Evolutionary conservation across 371 early-diverging fungal genomes (phyloP).

Genomic region (Mucor lusitanicus): DNA sequence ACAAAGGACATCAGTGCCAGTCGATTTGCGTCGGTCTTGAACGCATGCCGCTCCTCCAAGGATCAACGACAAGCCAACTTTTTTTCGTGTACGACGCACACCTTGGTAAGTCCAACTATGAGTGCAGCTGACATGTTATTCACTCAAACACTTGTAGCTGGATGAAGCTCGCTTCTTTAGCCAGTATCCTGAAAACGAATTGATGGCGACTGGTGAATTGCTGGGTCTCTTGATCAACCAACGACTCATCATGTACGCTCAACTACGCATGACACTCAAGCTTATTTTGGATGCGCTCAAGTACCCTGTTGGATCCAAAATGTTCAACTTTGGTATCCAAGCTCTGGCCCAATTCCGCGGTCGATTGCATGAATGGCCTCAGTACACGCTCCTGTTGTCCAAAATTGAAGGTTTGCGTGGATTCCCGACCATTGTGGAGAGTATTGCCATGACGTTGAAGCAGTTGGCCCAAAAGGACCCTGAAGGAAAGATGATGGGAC

Average conservation of each 20-base stretch:
- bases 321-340: conserved; percentile 89
- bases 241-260: conserved; percentile 74
- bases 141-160: too few species aligned
- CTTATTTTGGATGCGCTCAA: conserved; percentile 85
- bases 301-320: conserved; percentile 73
- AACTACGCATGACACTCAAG: conserved; percentile 82
- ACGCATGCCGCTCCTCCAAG: conserved; percentile 69
- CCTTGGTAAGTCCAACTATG: conserved; percentile 50
- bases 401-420: conserved; percentile 78
- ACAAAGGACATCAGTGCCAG: conserved; percentile 70
- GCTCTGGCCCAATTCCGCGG: conserved; percentile 83
- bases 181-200: conserved; percentile 91
- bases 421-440: conserved; percentile 32
- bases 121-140: too few species aligned
- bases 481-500: conserved; percentile 22
- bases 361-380: conserved; percentile 90
- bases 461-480: conserved; percentile 35
- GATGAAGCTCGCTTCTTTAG: conserved; percentile 94
- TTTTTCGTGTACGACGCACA: conserved; percentile 81
- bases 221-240: conserved; percentile 88
- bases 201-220: conserved; percentile 82
- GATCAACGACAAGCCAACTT: conserved; percentile 71
- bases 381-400: conserved; percentile 78
- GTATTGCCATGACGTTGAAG: conserved; percentile 30
- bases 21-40: conserved; percentile 73